Base-by-base conservation (phyloP, 2,329 filamentous ascomycete species). In the Sordariomycetes sp. region DNA sequence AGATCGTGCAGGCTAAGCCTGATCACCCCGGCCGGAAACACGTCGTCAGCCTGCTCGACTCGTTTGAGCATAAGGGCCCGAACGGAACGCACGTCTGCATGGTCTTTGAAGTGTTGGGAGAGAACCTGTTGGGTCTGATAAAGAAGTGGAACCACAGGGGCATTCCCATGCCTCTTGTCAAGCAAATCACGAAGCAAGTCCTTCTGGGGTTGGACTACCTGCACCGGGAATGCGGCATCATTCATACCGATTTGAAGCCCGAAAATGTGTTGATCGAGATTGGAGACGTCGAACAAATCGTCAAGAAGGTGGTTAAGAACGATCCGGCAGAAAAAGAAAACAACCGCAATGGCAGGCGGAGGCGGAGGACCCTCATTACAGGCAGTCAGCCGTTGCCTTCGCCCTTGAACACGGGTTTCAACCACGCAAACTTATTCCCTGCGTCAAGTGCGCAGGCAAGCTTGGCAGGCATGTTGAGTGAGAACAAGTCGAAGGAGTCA, bases 221-320 rank as follows among this genome's bases (percentile, higher is more conserved):
- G 25, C 92, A 98, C 58, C 80, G 92, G 49, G 90, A 98, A 63
- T 98, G 92, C 61, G 92, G 92, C 53, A 96, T 98, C 63, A 95
- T 98, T 52, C 92, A 98, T 61, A 96, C 92, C 40, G 90, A 95
- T 55, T 65, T 96, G 47, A 95, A 98, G 61, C 92, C 92, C 31
- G 92, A 98, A 57, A 98, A 98, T 53, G 92, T 98, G 21, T 70
- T 98, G 44, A 96, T 98, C 55, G 92, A 98, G 63, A 96, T 98
- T 52, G 92, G 92, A 45, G 92, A 98, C 49, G 92, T 98, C 32
- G 92, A 98, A 66, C 86, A 96, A 59, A 96, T 96, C 42, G 92
- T 98, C 38, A 90, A 94, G 62, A 87, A 85, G 40, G 90, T 93
- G 43, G 90, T 98, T 36, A 90, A 94, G 60, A 85, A 79, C 41